Evolutionary conservation across 192 early-diverging fungal genomes (phyloP).

Genomic region (Backusella tuberculispora): DNA sequence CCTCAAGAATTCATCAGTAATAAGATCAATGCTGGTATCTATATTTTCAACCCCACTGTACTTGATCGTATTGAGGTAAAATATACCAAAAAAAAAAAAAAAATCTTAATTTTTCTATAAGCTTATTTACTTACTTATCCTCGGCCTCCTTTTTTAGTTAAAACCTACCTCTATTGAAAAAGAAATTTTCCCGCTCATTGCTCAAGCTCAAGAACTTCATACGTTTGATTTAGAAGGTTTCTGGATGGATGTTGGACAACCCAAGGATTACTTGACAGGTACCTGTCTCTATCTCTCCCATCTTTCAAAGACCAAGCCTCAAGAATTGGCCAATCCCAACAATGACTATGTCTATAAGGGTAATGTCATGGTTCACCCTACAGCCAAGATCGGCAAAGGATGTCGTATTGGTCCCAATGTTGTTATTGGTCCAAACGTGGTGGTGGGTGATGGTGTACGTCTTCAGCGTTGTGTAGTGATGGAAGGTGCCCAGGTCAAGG

Average conservation of each 20-base stretch:
- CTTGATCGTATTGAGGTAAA: constrained; percentile 86
- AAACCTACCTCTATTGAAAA: constrained; percentile 98
- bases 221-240: constrained; percentile 93
- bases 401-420: constrained; percentile 99
- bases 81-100: not conserved
- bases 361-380: constrained; percentile 90
- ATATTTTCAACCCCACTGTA: constrained; percentile 93
- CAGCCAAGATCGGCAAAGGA: constrained; percentile 91
- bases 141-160: constrained; percentile 51
- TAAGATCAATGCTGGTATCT: constrained; percentile 99
- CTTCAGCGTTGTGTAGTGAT: constrained; percentile 88
- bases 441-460: constrained; percentile 94
- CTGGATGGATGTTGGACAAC: constrained; percentile 99
- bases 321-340: constrained; percentile 68
- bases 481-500: constrained; percentile 82
- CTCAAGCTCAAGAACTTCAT: constrained; percentile 84
- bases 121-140: not conserved
- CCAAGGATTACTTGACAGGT: constrained; percentile 96
- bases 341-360: constrained; percentile 76
- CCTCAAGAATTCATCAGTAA: constrained; percentile 93
- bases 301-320: constrained; percentile 77
- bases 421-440: constrained; percentile 88
- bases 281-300: constrained; percentile 91
- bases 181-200: constrained; percentile 96
- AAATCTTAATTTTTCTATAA: not conserved